Conservation (phyloP, 805 yeast species). For the Sugiyamaella lignohabitans region DNA sequence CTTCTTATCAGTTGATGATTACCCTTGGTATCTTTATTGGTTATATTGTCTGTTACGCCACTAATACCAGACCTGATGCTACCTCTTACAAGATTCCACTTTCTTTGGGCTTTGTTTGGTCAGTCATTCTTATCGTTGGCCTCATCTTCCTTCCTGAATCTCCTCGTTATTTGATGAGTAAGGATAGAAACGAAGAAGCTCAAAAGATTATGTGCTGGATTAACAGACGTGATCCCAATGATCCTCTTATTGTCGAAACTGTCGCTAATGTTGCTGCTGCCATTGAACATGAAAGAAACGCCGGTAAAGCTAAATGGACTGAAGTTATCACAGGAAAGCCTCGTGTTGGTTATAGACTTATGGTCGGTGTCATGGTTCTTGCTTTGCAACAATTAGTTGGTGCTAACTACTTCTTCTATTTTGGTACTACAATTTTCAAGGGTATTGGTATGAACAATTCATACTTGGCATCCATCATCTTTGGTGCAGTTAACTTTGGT, state of each 20-base stretch:
- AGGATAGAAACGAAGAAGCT: slow-evolving; percentile 20
- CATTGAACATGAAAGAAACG: slow-evolving; percentile 38
- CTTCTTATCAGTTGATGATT: slow-evolving; percentile 64
- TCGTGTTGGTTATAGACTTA: slow-evolving; percentile 32
- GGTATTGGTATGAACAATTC: slow-evolving; percentile 40
- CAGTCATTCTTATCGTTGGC: slow-evolving; percentile 40
- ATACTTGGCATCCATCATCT: slow-evolving; percentile 47
- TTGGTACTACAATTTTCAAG: slow-evolving; percentile 46
- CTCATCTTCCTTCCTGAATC: slow-evolving; percentile 13
- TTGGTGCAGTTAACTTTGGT: slow-evolving; percentile 48
- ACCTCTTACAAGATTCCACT: slow-evolving; percentile 73
- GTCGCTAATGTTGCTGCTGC: neutral
- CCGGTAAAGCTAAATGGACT: slow-evolving; percentile 46
- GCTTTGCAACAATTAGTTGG: slow-evolving; percentile 59
- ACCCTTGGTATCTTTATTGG: slow-evolving; percentile 72
- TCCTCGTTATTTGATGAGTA: slow-evolving; percentile 5
- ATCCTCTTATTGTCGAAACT: neutral
- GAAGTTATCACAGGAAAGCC: slow-evolving; percentile 48
- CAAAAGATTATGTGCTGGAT: neutral
- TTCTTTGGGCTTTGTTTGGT: slow-evolving; percentile 65
- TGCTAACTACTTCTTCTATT: slow-evolving; percentile 60
- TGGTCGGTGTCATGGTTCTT: slow-evolving; percentile 42
- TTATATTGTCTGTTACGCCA: slow-evolving; percentile 62
- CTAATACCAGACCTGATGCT: slow-evolving; percentile 38
- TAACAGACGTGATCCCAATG: neutral